Evolutionary conservation across 306 rosid species (phyloP).

Genomic region (Dryas drummondii): DNA sequence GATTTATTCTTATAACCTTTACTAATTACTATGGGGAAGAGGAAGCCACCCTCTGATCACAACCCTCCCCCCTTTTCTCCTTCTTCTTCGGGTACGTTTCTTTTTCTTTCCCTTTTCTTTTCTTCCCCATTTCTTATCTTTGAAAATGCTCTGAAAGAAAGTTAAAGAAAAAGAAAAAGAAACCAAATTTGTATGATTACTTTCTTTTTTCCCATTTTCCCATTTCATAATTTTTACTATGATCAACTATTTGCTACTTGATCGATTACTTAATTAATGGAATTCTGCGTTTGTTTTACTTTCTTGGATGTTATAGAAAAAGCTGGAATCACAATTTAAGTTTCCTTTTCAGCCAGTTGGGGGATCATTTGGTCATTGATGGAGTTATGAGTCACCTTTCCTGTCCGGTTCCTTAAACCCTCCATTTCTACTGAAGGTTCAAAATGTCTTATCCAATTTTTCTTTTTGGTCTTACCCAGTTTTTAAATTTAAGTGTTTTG

Average conservation of each 20-base stretch:
- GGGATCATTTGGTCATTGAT: no score
- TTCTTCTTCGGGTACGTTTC: slow-evolving; percentile 46
- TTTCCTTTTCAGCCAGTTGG: background rate
- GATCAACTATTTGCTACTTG: background rate
- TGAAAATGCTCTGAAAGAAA: slow-evolving; percentile 23
- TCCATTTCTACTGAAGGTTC: background rate
- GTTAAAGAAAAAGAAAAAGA: background rate
- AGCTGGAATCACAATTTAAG: background rate
- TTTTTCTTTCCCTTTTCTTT: background rate
- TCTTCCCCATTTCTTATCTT: background rate
- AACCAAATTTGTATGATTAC: background rate
- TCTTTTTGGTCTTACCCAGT: background rate
- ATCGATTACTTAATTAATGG: background rate
- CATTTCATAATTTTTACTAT: background rate
- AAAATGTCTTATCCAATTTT: no score
- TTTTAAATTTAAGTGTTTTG: background rate
- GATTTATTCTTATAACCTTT: background rate
- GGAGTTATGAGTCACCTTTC: background rate
- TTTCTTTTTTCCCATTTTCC: no score
- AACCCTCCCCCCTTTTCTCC: slow-evolving; percentile 33
- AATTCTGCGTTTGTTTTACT: background rate
- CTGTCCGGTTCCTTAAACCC: background rate
- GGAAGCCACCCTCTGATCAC: slow-evolving; percentile 61
- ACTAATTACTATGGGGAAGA: slow-evolving; percentile 49
- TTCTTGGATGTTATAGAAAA: background rate